These are phyloP conservation scores for Cercophora samala DNA, from an alignment of 495 filamentous ascomycete species.

Conservation along the genomic window DNA sequence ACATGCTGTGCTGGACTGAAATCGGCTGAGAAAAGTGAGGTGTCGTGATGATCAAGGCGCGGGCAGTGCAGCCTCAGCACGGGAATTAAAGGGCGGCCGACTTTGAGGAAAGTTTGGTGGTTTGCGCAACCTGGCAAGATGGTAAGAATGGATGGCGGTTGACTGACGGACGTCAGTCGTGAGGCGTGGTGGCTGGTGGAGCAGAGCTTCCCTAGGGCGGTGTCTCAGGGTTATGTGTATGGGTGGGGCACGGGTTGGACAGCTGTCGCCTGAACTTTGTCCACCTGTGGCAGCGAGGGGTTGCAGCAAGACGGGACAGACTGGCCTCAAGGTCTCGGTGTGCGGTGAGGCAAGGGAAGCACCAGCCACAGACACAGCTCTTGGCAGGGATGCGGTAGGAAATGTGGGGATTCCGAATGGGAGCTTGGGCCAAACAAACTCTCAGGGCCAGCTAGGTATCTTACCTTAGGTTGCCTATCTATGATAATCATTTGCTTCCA, in stretches of 20 bases:
- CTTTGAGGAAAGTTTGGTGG: background rate
- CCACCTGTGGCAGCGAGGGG: constrained; percentile 24
- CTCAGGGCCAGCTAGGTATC: background rate
- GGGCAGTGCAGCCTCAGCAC: constrained; percentile 17
- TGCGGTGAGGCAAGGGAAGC: background rate
- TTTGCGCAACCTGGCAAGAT: constrained; percentile 12
- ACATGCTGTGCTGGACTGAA: constrained; percentile 36
- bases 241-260: background rate
- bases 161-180: constrained; percentile 9
- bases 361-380: background rate
- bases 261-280: constrained; percentile 18
- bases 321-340: constrained; percentile 26
- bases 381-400: background rate
- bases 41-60: constrained; percentile 13
- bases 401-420: background rate
- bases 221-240: constrained; percentile 15
- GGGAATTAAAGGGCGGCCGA: background rate
- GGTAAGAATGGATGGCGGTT: constrained; percentile 7
- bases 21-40: constrained; percentile 15
- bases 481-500: too few relatives aligned
- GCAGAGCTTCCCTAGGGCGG: constrained; percentile 3
- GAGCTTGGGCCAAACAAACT: background rate
- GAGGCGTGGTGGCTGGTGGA: constrained; percentile 17
- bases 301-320: constrained; percentile 23
- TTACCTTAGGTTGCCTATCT: too few relatives aligned